Conservation (phyloP, 371 early-diverging fungal species). For the Mucor mucedo region DNA sequence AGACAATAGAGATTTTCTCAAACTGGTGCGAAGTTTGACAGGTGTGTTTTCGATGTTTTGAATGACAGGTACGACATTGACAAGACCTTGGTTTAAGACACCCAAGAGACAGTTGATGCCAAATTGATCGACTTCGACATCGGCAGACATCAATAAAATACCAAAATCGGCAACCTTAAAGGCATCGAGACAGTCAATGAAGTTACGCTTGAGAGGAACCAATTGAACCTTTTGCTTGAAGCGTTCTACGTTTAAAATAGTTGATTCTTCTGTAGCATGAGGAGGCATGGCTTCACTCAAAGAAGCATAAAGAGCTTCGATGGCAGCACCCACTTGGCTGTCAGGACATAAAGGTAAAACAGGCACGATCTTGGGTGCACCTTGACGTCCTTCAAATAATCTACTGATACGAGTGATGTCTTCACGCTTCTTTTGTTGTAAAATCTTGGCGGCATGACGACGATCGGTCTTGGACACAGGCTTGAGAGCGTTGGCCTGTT, state of each 20-base stretch:
- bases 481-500: slow-evolving; percentile 51
- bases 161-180: slow-evolving; percentile 91
- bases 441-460: slow-evolving; percentile 78
- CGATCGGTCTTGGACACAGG: slow-evolving; percentile 76
- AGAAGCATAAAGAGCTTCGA: slow-evolving; percentile 58
- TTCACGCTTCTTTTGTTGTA: slow-evolving; percentile 84
- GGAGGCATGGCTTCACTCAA: slow-evolving; percentile 56
- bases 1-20: slow-evolving; percentile 81
- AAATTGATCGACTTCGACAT: slow-evolving; percentile 92
- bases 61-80: slow-evolving; percentile 72
- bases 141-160: slow-evolving; percentile 84
- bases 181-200: slow-evolving; percentile 77
- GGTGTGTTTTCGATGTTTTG: slow-evolving; percentile 71
- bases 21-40: slow-evolving; percentile 71
- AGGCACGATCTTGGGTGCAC: slow-evolving; percentile 87
- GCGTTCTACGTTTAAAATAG: slow-evolving; percentile 54
- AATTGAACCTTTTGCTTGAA: slow-evolving; percentile 91
- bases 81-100: slow-evolving; percentile 88
- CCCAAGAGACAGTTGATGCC: slow-evolving; percentile 82
- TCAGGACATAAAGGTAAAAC: slow-evolving; percentile 85
- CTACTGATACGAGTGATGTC: slow-evolving; percentile 71
- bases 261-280: slow-evolving; percentile 23
- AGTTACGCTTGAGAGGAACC: slow-evolving; percentile 66
- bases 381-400: slow-evolving; percentile 82
- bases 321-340: slow-evolving; percentile 58